phyloP scores from a whole-genome alignment of 176 grass and related monocot species.

The Cocos nucifera region DNA sequence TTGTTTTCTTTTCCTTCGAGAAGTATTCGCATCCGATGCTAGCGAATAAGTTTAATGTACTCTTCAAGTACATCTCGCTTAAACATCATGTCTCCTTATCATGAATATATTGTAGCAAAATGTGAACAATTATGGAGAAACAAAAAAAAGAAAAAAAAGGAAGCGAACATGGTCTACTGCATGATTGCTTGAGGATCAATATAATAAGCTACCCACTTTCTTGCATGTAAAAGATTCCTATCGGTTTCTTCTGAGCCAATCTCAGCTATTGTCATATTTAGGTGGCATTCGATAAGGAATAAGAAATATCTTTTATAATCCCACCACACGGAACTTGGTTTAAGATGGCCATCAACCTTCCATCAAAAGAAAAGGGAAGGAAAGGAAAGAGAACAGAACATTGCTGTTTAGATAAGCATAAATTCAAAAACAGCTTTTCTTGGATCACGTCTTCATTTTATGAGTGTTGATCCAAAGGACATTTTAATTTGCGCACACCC shows the following conservation, averaged over 20 bases:
- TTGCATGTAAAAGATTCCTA: constrained; percentile 21
- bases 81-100: constrained; percentile 11
- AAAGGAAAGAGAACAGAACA: no score
- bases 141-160: not conserved
- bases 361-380: no score
- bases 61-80: constrained; percentile 13
- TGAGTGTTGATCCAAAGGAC: no score
- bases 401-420: no score
- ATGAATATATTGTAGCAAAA: constrained; percentile 20
- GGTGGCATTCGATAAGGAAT: not conserved
- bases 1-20: not conserved
- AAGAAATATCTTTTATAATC: not conserved
- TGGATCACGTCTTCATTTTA: no score
- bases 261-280: constrained; percentile 25
- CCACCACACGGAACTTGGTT: not conserved
- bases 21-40: constrained; percentile 23
- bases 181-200: constrained; percentile 29
- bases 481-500: no score
- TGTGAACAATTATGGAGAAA: not conserved
- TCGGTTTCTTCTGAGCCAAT: constrained; percentile 33
- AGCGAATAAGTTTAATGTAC: constrained; percentile 20
- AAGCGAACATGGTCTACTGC: constrained; percentile 8
- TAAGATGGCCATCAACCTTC: not conserved
- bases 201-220: constrained; percentile 1
- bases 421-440: no score